Evolutionary conservation across 2,329 filamentous ascomycete genomes (phyloP).

Genomic region (Reticulascus tulasneorum): DNA sequence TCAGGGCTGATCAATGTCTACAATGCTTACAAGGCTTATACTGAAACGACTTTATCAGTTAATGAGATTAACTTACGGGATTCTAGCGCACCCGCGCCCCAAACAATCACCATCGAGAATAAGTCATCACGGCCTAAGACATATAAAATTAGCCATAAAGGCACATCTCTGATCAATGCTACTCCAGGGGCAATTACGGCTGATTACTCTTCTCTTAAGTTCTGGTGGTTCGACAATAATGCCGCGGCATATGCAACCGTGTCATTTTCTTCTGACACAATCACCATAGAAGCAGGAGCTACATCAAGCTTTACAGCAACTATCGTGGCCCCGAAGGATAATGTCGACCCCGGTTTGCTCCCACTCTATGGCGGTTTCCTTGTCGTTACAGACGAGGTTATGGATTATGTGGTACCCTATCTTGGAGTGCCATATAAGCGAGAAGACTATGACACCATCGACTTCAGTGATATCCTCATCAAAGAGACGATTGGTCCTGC

Average conservation of each 20-base stretch:
- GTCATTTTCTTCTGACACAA: neutral
- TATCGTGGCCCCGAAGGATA: neutral
- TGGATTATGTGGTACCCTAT: conserved; percentile 2
- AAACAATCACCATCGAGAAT: conserved; percentile 9
- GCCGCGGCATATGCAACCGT: conserved; percentile 2
- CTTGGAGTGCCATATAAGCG: conserved; percentile 5
- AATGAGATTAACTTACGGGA: conserved; percentile 8
- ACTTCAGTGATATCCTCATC: too few species aligned
- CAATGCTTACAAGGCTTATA: conserved; percentile 2
- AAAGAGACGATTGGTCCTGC: too few species aligned
- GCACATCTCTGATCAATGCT: conserved; percentile 3
- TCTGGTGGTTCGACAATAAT: conserved; percentile 6
- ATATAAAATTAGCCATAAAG: conserved; percentile 4
- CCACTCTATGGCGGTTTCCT: conserved; percentile 7
- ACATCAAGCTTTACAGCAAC: conserved; percentile 1
- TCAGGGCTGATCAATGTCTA: conserved; percentile 7
- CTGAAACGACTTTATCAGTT: conserved; percentile 2
- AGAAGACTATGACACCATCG: neutral
- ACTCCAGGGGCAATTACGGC: conserved; percentile 4
- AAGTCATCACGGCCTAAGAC: conserved; percentile 4
- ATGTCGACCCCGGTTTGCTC: conserved; percentile 3
- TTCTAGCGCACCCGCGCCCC: neutral
- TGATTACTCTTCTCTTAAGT: conserved; percentile 5
- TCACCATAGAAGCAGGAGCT: conserved; percentile 3
- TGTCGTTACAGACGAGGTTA: neutral